phyloP scores from a whole-genome alignment of 116 monocot species.

The Dioscorea cayenensis region DNA sequence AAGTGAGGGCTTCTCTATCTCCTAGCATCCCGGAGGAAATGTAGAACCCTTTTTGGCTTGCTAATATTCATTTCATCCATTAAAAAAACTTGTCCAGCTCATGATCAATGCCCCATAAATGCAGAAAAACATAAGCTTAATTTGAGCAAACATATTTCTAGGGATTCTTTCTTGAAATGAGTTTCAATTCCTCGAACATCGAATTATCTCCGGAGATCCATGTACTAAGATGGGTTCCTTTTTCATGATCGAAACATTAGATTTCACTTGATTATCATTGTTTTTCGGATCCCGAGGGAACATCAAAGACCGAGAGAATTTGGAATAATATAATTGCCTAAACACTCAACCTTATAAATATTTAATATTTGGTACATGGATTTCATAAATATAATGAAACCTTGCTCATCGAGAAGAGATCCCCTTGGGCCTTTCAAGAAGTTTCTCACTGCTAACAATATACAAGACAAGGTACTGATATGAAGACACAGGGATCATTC shows the following conservation, averaged over 20 bases:
- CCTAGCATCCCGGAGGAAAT: conserved; percentile 66
- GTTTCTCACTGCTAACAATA: no score
- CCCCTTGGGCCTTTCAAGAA: no score
- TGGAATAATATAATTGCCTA: conserved; percentile 10
- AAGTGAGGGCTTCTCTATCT: conserved; percentile 72
- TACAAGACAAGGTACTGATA: no score
- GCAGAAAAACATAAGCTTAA: conserved; percentile 84
- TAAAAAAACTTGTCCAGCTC: conserved; percentile 76
- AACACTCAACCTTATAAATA: no score
- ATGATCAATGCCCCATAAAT: conserved; percentile 81
- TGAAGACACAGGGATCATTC: no score
- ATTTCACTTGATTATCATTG: conserved; percentile 14
- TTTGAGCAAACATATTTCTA: conserved; percentile 59
- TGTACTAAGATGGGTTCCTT: conserved; percentile 4
- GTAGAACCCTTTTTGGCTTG: conserved; percentile 60
- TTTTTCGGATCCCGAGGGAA: conserved; percentile 10
- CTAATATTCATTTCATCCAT: conserved; percentile 65
- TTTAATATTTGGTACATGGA: no score
- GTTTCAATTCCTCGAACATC: conserved; percentile 19
- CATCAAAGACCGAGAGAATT: conserved; percentile 72
- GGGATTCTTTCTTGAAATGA: conserved; percentile 23
- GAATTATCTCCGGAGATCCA: conserved; percentile 13
- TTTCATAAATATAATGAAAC: conserved; percentile 8
- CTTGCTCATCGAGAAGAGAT: no score
- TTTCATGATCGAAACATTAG: conserved; percentile 16